phyloP scores from a whole-genome alignment of 2,329 filamentous ascomycete genomes.

The Fusarium verrucosum region DNA sequence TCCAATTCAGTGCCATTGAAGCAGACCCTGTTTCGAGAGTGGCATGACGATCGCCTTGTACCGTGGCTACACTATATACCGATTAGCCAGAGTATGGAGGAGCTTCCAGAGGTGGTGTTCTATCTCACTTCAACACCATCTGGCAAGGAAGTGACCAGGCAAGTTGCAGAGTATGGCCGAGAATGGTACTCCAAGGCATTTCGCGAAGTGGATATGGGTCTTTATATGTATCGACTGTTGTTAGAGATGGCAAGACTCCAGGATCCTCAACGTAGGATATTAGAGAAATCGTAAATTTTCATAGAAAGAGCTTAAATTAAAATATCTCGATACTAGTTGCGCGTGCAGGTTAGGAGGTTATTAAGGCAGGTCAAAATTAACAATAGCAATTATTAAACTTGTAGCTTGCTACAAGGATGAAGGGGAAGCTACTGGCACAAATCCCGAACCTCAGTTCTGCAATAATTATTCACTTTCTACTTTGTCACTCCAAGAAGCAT shows the following conservation, averaged over 20 bases:
- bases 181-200: constrained; percentile 65
- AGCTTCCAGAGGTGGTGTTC: constrained; percentile 61
- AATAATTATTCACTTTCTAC: no score
- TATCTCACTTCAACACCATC: constrained; percentile 56
- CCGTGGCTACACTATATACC: constrained; percentile 67
- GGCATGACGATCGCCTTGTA: constrained; percentile 65
- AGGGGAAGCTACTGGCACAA: no score
- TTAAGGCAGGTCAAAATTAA: no score
- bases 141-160: constrained; percentile 58
- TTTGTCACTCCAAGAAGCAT: no score
- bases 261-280: not conserved
- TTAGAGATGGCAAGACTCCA: not conserved
- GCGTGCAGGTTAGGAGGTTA: no score
- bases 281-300: no score
- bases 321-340: no score
- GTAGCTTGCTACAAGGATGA: no score
- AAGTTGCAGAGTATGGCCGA: constrained; percentile 63
- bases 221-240: constrained; percentile 58
- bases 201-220: constrained; percentile 65
- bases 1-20: constrained; percentile 60
- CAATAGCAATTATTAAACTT: no score
- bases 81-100: constrained; percentile 58
- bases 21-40: constrained; percentile 62
- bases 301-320: no score
- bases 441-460: no score